These are phyloP conservation scores for Nematodospora valgi DNA, from an alignment of 805 yeast genomes.

Conservation along the genomic window DNA sequence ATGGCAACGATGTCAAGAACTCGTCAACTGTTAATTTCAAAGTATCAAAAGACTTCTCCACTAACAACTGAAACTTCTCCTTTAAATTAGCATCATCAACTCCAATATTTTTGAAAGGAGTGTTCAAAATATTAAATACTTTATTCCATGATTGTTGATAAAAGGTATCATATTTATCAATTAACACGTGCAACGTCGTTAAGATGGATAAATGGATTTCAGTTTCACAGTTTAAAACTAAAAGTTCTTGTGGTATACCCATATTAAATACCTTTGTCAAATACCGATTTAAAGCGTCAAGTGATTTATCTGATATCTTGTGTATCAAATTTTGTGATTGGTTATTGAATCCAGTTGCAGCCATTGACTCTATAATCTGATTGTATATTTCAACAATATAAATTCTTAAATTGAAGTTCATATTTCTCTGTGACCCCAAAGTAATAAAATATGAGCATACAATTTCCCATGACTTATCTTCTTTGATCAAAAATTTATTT, in stretches of 20 bases:
- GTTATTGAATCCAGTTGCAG: constrained; percentile 37
- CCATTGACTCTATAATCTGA: constrained; percentile 40
- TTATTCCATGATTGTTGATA: constrained; percentile 65
- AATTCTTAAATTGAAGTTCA: constrained; percentile 42
- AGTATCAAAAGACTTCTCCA: constrained; percentile 74
- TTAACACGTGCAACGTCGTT: constrained; percentile 63
- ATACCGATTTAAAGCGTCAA: constrained; percentile 46
- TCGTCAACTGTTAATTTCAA: constrained; percentile 83
- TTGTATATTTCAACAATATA: constrained; percentile 52
- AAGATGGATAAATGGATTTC: constrained; percentile 64
- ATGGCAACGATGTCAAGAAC: constrained; percentile 70
- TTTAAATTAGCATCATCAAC: constrained; percentile 30
- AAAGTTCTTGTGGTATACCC: constrained; percentile 37
- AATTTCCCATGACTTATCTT: constrained; percentile 45
- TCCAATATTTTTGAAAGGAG: constrained; percentile 46
- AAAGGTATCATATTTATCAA: constrained; percentile 73
- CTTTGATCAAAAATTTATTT: constrained; percentile 43
- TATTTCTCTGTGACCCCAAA: constrained; percentile 41
- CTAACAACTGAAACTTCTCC: constrained; percentile 50
- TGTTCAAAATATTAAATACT: constrained; percentile 58
- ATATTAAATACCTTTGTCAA: constrained; percentile 39
- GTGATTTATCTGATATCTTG: constrained; percentile 45
- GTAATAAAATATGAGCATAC: constrained; percentile 45
- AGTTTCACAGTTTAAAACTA: constrained; percentile 55
- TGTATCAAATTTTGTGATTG: constrained; percentile 16